Evolutionary conservation across 805 yeast genomes (phyloP).

Genomic region (Danielia reshetovae): DNA sequence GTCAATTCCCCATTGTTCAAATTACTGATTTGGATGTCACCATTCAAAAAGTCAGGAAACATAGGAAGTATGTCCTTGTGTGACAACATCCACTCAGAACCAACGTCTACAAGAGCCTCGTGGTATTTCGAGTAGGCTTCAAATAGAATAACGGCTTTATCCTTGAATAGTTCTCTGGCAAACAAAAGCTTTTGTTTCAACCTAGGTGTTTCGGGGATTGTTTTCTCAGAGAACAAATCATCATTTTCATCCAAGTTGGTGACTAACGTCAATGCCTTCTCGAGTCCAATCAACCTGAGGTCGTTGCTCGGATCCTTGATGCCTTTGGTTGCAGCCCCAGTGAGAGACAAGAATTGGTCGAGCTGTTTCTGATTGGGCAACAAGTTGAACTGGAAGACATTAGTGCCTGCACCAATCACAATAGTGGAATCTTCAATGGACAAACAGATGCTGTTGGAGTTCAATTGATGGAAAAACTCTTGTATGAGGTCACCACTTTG

Average conservation of each 20-base stretch:
- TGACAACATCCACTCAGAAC: slow-evolving; percentile 39
- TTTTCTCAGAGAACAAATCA: slow-evolving; percentile 20
- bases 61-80: slow-evolving; percentile 30
- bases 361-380: slow-evolving; percentile 30
- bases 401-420: slow-evolving; percentile 25
- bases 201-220: slow-evolving; percentile 9
- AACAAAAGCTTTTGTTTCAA: slow-evolving; percentile 28
- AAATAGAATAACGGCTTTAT: slow-evolving; percentile 30
- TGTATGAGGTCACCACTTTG: slow-evolving; percentile 35
- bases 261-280: slow-evolving; percentile 31
- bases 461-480: slow-evolving; percentile 29
- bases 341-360: slow-evolving; percentile 29
- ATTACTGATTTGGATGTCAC: slow-evolving; percentile 11
- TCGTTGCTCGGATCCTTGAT: slow-evolving; percentile 27
- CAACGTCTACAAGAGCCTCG: slow-evolving; percentile 36
- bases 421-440: slow-evolving; percentile 9
- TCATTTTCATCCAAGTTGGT: slow-evolving; percentile 21
- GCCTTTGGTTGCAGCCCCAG: slow-evolving; percentile 10
- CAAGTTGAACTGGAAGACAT: slow-evolving; percentile 28
- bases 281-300: slow-evolving; percentile 28
- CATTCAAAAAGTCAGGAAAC: slow-evolving; percentile 38
- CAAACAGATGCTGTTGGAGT: slow-evolving; percentile 19
- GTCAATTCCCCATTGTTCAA: background rate
- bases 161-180: slow-evolving; percentile 32
- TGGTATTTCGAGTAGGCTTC: slow-evolving; percentile 32